A percentile compares a stretch with the other conserved stretches of the same genome.
Evolutionary conservation across 1,284 basidiomycete genomes (phyloP).

Genomic region (Marasmius fiardii): DNA sequence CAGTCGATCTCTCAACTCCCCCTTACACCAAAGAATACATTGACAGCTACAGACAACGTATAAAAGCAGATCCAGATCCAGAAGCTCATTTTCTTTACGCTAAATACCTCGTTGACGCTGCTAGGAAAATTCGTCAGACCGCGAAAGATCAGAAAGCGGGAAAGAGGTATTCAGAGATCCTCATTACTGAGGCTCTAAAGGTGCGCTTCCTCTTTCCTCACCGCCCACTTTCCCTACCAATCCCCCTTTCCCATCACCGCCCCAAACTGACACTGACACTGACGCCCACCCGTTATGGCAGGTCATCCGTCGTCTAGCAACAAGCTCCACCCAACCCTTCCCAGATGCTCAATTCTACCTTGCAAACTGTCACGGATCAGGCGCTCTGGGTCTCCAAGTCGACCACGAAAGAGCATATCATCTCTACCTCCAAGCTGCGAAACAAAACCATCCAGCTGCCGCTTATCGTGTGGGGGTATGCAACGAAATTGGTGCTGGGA

Average conservation of each 20-base stretch:
- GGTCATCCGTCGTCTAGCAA: constrained; percentile 88
- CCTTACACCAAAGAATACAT: constrained; percentile 97
- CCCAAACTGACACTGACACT: too few species aligned
- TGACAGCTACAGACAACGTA: constrained; percentile 93
- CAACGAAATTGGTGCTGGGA: constrained; percentile 99
- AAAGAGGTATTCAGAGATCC: constrained; percentile 87
- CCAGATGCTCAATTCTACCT: constrained; percentile 99
- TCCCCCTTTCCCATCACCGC: too few species aligned
- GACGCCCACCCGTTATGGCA: too few species aligned
- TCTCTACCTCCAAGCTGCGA: constrained; percentile 96
- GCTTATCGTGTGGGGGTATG: constrained; percentile 98
- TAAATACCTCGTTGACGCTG: constrained; percentile 99
- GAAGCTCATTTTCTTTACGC: constrained; percentile 98
- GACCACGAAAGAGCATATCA: constrained; percentile 99
- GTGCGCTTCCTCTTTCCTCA: too few species aligned
- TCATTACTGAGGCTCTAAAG: constrained; percentile 89
- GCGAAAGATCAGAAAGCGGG: constrained; percentile 77
- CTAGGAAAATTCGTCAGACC: constrained; percentile 80
- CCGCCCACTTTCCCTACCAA: too few species aligned
- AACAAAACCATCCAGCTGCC: constrained; percentile 94
- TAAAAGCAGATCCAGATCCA: constrained; percentile 97
- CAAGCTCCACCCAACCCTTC: constrained; percentile 77
- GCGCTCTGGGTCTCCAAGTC: constrained; percentile 89
- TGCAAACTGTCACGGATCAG: constrained; percentile 96
- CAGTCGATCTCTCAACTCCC: constrained; percentile 82